phyloP scores from a whole-genome alignment of 2,329 filamentous ascomycete genomes.

The Neoscytalidium dimidiatum region DNA sequence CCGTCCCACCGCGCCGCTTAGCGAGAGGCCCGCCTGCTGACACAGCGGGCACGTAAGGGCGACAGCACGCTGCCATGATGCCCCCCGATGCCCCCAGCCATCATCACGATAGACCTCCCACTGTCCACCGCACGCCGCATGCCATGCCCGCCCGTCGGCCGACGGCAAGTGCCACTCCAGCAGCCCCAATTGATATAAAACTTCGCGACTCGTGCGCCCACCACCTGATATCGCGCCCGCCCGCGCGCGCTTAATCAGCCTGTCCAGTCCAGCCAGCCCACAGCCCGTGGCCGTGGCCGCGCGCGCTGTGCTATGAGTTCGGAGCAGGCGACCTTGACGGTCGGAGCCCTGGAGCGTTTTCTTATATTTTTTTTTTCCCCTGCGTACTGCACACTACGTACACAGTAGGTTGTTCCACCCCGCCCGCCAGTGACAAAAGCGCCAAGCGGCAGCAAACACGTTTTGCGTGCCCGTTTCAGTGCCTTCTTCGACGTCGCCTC shows the following conservation, averaged over 20 bases:
- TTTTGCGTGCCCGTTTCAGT: too few species aligned
- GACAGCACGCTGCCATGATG: not conserved
- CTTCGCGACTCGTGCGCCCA: conserved; percentile 10
- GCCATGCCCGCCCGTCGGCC: not conserved
- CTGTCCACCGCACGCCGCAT: not conserved
- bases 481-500: too few species aligned
- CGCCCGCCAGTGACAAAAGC: not conserved
- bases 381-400: too few species aligned
- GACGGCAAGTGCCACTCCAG: conserved; percentile 12
- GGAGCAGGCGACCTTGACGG: too few species aligned
- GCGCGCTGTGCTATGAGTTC: not conserved
- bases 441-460: not conserved
- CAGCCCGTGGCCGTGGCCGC: not conserved
- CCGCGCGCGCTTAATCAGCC: conserved; percentile 16
- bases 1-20: conserved; percentile 5
- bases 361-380: too few species aligned
- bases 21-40: conserved; percentile 9
- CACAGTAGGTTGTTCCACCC: too few species aligned
- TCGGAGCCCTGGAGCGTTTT: too few species aligned
- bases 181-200: not conserved
- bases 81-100: too few species aligned
- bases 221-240: conserved; percentile 2
- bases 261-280: not conserved
- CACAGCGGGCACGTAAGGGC: not conserved
- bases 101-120: not conserved